Evolutionary conservation across 2,329 filamentous ascomycete species (phyloP).

Genomic region (Diaporthe helianthi): DNA sequence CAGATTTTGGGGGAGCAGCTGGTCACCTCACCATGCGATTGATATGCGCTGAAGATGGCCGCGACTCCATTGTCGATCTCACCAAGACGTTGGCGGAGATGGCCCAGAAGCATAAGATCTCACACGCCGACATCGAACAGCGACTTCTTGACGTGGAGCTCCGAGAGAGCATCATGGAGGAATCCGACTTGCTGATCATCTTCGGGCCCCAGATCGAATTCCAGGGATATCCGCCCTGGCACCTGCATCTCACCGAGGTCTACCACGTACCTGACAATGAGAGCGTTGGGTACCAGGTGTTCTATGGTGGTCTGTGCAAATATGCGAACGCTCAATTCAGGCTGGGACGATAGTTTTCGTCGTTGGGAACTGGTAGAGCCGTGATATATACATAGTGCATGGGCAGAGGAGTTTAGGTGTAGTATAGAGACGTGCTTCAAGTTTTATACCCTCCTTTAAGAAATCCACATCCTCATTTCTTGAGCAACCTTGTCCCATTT

Average conservation of each 20-base stretch:
- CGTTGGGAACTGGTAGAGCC: constrained; percentile 20
- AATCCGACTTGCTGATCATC: constrained; percentile 88
- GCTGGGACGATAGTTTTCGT: constrained; percentile 66
- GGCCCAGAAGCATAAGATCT: constrained; percentile 87
- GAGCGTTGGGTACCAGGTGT: constrained; percentile 92
- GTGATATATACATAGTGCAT: constrained; percentile 26
- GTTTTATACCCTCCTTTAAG: constrained; percentile 34
- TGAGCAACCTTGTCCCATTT: constrained; percentile 66
- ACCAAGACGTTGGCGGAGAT: constrained; percentile 95
- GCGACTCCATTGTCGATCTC: constrained; percentile 92
- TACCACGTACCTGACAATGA: constrained; percentile 80
- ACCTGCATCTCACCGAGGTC: constrained; percentile 92
- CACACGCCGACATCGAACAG: constrained; percentile 79
- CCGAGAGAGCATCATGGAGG: constrained; percentile 77
- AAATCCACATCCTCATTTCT: constrained; percentile 55
- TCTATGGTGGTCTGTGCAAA: constrained; percentile 82
- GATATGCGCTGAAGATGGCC: constrained; percentile 85
- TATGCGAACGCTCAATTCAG: constrained; percentile 90
- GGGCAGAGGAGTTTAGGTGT: constrained; percentile 13
- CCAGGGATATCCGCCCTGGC: constrained; percentile 95
- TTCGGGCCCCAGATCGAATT: constrained; percentile 86
- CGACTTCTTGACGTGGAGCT: constrained; percentile 92
- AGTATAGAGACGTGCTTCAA: constrained; percentile 29
- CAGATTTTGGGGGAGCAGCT: constrained; percentile 51
- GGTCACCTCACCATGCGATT: constrained; percentile 71